Base-by-base conservation (phyloP, 257 asterid species). In the Nicotiana attenuata region DNA sequence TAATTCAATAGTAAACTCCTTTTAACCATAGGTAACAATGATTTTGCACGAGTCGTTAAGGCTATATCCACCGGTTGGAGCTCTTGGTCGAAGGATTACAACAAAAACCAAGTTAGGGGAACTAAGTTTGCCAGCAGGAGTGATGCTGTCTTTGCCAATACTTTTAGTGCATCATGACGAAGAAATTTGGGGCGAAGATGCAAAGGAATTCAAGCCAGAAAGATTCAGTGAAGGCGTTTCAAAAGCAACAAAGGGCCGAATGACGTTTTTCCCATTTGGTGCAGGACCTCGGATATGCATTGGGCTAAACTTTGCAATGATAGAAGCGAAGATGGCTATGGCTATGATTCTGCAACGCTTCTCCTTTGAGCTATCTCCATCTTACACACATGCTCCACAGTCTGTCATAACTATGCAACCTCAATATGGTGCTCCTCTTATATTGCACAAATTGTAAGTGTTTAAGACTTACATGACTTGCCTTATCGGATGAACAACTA, bases 121-220 rank as follows among this genome's bases (percentile, higher is more conserved):
- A 2, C 5, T 73, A 24, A 15, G 26, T 10, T 11, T 85, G 14
- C 86, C 86, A 3, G 82, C 65, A 3, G 82, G 79, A 28, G 78
- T 68, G 31, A 2, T 19, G 5, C 1, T 85, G 11, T 5, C 11
- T 0, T 28, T 85, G 8, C 84, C 81, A 5, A 41, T 20, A 19
- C 5, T 85, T 6, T 6, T 81, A n/a, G 10, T 84, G 29, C 84
- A 84, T 64, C 64, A 81, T 1, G 82, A 81, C 50, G 3, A 68
- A 4, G 79, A 41, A 56, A 1, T 81, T 56, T 84, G 87, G 87
- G 87, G 87, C 0, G 67, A 77, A 61, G 87, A 84, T 20, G 84
- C 15, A 7, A 64, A 41, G 2, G 84, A 84, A 15, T 84, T 84
- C 76, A 84, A 76, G 33, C 85, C 87, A 13, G 85, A 85, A 45